These are phyloP conservation scores for Cyberlindnera japonica DNA, from an alignment of 805 yeast genomes.

Conservation along the genomic window DNA sequence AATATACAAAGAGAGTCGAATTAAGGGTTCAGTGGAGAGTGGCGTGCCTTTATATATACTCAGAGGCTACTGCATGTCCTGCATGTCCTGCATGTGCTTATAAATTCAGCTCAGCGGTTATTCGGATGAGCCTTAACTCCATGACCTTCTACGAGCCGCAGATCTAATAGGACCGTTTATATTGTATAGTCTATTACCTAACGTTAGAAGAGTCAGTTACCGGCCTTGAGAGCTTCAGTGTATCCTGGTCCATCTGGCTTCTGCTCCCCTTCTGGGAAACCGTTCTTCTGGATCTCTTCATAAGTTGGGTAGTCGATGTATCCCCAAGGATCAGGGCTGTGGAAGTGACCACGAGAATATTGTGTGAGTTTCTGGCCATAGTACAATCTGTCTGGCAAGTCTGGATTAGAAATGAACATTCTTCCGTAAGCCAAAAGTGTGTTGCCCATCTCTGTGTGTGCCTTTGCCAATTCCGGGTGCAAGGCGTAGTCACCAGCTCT, in stretches of 20 bases:
- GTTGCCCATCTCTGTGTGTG: constrained; percentile 5
- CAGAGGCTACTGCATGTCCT: no score
- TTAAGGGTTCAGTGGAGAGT: no score
- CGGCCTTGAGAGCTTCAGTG: constrained; percentile 7
- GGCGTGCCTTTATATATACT: no score
- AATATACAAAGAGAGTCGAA: no score
- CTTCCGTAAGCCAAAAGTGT: constrained; percentile 38
- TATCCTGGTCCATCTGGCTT: constrained; percentile 6
- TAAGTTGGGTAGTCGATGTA: constrained; percentile 31
- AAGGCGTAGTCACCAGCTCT: constrained; percentile 20
- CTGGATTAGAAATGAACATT: constrained; percentile 38
- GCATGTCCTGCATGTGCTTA: background rate
- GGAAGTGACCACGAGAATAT: constrained; percentile 39
- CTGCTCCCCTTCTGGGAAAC: constrained; percentile 7
- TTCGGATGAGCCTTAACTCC: no score
- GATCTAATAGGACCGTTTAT: background rate
- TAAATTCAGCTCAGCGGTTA: no score
- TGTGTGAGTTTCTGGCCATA: constrained; percentile 32
- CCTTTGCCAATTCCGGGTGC: constrained; percentile 14
- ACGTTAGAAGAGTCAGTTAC: background rate
- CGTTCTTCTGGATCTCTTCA: constrained; percentile 14
- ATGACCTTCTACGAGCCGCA: no score
- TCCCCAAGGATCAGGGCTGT: constrained; percentile 32
- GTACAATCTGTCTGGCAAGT: constrained; percentile 33
- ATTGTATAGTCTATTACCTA: background rate